Evolutionary conservation across 495 filamentous ascomycete species (phyloP), one percentile per base, ranked within the genome.

Genomic region (Xylaria acuta): DNA sequence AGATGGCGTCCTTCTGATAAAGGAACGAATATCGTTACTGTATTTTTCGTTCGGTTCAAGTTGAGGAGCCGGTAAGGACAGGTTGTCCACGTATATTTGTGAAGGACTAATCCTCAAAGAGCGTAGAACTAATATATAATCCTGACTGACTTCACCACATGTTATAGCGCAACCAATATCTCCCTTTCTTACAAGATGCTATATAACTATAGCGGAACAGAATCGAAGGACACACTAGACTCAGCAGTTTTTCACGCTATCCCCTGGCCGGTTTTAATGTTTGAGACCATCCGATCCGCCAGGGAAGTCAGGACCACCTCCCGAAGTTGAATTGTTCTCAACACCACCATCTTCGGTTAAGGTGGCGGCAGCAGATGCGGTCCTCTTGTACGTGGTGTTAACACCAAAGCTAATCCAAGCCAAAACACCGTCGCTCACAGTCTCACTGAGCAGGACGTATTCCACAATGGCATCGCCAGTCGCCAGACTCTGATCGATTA

Each of bases 331-430:
- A 11, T 58, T 34, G 60, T 43, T 64, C n/a, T n/a, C 60, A 30
- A 64, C 60, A 38, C 64, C 64, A 22, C 64, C 64, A 32, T 20
- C 38, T 1, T 25, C 64, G 64, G 36, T 53, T 3, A 34, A 36
- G 3, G 34, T 51, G 1, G 64, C 64, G n/a, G 47, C 64, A 20
- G 43, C 20, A n/a, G 30, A 27, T 2, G 47, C 47, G 8, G 14
- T 38, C 16, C 25, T 7, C 12, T n/a, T n/a, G 14, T 67, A 53
- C 5, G 43, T 67, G 5, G 64, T 49, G 72, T 91, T 85, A 71
- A 90, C 80, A 63, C 83, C 89, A n/a, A 91, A 80, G 34, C 83
- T 82, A 56, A 90, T 83, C 86, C 86, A 90, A 1, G 80, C 87
- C 11, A 91, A 80, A 7, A 91, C 67, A 34, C 90, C 90, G 59